Percentiles rank a stretch among this genome's conserved stretches.
phyloP scores from a whole-genome alignment of 495 filamentous ascomycete genomes.

The Penicillium flavigenum region DNA sequence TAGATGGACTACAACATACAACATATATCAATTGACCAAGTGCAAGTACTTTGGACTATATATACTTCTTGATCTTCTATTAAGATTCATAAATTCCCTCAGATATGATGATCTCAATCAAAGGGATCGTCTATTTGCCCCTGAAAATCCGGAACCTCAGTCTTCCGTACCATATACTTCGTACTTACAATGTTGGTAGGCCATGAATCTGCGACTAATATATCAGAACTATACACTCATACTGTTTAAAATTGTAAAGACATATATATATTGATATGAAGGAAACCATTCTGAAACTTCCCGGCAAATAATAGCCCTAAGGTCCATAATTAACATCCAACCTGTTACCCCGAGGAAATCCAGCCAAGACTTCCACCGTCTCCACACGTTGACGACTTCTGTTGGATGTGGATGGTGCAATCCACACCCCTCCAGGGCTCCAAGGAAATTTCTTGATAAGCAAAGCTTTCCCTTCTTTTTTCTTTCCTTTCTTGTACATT shows the following conservation, averaged over 20 bases:
- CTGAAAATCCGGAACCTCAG: slow-evolving; percentile 28
- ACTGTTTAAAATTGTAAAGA: too few relatives aligned
- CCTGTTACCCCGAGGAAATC: neutral
- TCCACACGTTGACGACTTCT: slow-evolving; percentile 34
- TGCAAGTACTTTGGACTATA: too few relatives aligned
- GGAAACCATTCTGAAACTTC: too few relatives aligned
- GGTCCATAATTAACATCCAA: neutral
- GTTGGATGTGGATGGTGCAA: neutral
- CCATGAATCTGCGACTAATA: neutral
- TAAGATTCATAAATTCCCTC: neutral
- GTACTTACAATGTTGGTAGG: neutral
- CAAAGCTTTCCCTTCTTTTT: slow-evolving; percentile 1
- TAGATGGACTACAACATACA: too few relatives aligned
- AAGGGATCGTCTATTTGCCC: slow-evolving; percentile 19
- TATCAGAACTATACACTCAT: too few relatives aligned
- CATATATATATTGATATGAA: too few relatives aligned
- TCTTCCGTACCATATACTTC: neutral
- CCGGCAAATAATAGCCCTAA: neutral
- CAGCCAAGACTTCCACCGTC: slow-evolving; percentile 23
- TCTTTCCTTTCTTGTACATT: neutral
- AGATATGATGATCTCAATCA: neutral
- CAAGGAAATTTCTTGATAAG: slow-evolving; percentile 11
- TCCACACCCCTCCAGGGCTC: neutral
- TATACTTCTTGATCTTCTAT: neutral
- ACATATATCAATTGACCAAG: too few relatives aligned